Evolutionary conservation across 106 monocot species (phyloP).

Genomic region (Platanthera guangdongensis): DNA sequence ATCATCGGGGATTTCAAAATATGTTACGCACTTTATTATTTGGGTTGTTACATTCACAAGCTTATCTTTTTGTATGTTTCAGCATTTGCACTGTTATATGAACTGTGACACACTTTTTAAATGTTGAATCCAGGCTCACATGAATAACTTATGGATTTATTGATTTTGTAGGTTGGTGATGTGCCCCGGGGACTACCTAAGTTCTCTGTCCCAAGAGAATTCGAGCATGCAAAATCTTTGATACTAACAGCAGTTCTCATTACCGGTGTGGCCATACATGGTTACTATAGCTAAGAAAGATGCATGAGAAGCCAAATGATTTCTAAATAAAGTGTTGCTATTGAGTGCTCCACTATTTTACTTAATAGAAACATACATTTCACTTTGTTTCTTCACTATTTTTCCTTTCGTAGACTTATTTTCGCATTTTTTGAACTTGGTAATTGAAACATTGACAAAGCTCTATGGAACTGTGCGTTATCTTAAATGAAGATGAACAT

Average conservation of each 20-base stretch:
- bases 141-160: not conserved
- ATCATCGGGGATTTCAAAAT: no score
- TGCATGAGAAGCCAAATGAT: not conserved
- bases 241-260: conserved; percentile 89
- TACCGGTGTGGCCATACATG: conserved; percentile 97
- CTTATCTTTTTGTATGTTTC: not conserved
- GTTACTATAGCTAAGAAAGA: not conserved
- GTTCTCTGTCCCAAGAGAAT: conserved; percentile 76
- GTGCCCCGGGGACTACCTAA: conserved; percentile 94
- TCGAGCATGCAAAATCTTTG: conserved; percentile 72
- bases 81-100: not conserved
- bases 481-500: no score
- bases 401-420: not conserved
- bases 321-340: not conserved
- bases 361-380: not conserved
- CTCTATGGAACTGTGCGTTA: no score
- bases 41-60: not conserved
- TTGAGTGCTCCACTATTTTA: not conserved
- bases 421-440: not conserved
- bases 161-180: conserved; percentile 73
- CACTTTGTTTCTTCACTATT: not conserved
- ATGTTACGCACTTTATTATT: no score
- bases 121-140: not conserved
- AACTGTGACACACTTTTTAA: not conserved
- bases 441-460: not conserved